Base-by-base conservation (phyloP, 169 alveolate genomes). In the Perkinsus marinus region DNA sequence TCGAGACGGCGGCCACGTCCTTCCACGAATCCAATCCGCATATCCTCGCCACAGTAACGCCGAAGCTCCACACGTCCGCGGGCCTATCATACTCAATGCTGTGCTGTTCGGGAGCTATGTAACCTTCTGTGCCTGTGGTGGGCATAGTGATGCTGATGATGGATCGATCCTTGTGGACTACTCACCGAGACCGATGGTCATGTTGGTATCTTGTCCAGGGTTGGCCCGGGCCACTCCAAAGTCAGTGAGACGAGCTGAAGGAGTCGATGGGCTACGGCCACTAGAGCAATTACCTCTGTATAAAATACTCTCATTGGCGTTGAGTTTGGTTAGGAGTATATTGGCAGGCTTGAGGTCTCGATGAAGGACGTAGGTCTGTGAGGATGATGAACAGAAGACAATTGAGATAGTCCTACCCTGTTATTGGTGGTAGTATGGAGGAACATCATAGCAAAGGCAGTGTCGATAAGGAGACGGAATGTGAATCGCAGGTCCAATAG, bases 41-140 rank as follows among this genome's bases (percentile, higher is more conserved):
- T 57, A 93, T 89, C 68, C 93, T 91, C 36, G 94, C 93, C n/a
- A 89, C 41, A 22, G 91, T 90, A n/a, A 93, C 94, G 36, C 94
- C 94, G 43, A 91, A 93, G 68, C 93, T 91, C 94, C 94, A 93
- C 10, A 93, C 94, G 68, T 93, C 94, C 16, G 94, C 94, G 9
- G 94, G 93, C 17, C 94, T 41, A 69, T 91, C 94, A 91, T 93
- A 93, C 47, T 91, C 93, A 13, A 92, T 91, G 57, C 93, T 91
- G 37, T 92, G 90, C 89, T 93, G 94, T 89, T 93, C 94, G 26
- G 94, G 94, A 39, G 94, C 94, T 39, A 93, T 93, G 90, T 93
- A 93, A 0, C 94, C 94, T 90, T 92, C 91, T 37, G 46, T 37
- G 39, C 39, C 39, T 41, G 68, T n/a, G n/a, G n/a, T n/a, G n/a